Evolutionary conservation across 2,329 filamentous ascomycete genomes (phyloP).

Genomic region (Proliferodiscus dingleyae): DNA sequence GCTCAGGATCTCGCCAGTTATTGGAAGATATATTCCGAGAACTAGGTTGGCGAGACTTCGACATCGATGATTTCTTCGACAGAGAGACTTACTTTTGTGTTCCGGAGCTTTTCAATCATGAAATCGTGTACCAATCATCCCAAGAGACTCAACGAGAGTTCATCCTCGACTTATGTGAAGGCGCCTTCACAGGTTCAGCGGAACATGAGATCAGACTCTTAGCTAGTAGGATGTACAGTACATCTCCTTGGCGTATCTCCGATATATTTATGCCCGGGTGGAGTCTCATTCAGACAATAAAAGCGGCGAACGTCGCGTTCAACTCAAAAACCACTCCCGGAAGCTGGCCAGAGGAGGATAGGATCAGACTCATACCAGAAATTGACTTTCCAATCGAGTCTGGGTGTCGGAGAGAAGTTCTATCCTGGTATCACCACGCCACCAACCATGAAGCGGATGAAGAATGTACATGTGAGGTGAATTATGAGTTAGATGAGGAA

Average conservation of each 20-base stretch:
- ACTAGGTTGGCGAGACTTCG: neutral
- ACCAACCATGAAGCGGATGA: no score
- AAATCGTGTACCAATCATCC: neutral
- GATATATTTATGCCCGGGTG: neutral
- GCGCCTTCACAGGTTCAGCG: neutral
- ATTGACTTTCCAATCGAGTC: neutral
- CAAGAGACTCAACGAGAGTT: neutral
- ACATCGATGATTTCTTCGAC: neutral
- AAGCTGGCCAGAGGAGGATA: neutral
- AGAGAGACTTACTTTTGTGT: neutral
- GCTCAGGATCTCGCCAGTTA: neutral
- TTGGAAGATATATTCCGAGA: neutral
- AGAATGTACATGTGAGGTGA: neutral
- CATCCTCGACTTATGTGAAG: neutral
- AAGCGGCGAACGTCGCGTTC: neutral
- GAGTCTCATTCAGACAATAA: no score
- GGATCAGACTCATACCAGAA: neutral
- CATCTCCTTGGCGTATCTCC: neutral
- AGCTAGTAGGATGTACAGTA: neutral
- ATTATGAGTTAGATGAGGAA: neutral
- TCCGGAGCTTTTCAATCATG: neutral
- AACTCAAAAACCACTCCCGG: neutral
- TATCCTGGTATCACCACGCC: neutral
- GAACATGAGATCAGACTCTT: neutral
- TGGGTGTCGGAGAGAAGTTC: neutral